phyloP scores from a whole-genome alignment of 345 rosid genomes.

The Eucalyptus albens region DNA sequence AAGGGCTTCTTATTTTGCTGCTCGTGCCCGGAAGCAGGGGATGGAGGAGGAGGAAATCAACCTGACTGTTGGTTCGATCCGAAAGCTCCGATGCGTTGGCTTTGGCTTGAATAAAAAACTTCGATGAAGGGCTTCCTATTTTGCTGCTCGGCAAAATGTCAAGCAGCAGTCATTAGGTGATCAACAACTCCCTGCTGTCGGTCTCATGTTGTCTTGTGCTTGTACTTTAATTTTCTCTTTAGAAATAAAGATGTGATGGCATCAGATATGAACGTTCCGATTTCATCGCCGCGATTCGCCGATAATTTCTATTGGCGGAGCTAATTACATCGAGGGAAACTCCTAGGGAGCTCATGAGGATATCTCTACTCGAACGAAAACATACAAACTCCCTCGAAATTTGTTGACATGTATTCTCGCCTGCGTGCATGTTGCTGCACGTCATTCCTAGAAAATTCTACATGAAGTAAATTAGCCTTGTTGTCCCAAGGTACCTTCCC shows the following conservation, averaged over 20 bases:
- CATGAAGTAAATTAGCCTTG: background rate
- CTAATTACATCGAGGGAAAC: background rate
- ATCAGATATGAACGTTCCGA: background rate
- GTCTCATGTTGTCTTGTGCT: background rate
- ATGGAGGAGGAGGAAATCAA: too few species aligned
- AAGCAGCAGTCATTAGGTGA: background rate
- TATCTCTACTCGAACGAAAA: background rate
- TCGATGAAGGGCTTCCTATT: background rate
- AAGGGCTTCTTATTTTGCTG: background rate
- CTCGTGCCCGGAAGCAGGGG: background rate
- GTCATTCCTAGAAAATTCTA: background rate
- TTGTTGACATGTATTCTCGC: background rate
- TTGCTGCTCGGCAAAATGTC: background rate
- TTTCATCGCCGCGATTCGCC: background rate
- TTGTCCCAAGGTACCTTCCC: background rate
- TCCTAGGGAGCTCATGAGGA: background rate
- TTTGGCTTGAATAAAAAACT: background rate
- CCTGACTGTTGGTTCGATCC: too few species aligned
- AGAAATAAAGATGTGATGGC: background rate
- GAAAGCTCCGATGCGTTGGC: too few species aligned
- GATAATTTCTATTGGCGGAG: background rate
- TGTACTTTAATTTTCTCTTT: background rate
- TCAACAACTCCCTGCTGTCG: background rate
- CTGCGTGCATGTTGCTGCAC: background rate
- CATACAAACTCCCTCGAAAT: background rate